These are phyloP conservation scores for Tuctoria greenei DNA, from an alignment of 176 grass and related monocot genomes.

Conservation along the genomic window DNA sequence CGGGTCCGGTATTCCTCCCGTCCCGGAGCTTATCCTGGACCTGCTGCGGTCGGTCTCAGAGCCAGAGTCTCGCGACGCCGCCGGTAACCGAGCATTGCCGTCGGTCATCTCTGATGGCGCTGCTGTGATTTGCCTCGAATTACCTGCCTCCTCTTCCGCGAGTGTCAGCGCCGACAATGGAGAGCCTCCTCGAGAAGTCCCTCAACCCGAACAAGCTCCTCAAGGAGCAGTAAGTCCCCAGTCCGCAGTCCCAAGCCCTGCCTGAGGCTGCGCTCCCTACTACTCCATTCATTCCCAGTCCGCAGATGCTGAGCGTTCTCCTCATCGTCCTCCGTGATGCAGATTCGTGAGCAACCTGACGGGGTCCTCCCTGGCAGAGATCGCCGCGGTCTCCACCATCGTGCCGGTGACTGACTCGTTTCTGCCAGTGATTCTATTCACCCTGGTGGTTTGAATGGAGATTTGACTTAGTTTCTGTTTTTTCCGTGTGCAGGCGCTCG, in stretches of 20 bases:
- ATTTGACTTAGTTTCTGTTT: conserved; percentile 7
- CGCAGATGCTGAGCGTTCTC: not conserved
- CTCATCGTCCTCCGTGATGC: conserved; percentile 4
- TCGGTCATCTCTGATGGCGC: not conserved
- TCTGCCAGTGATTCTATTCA: not conserved
- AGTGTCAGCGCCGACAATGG: conserved; percentile 20
- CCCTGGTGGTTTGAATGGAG: not conserved
- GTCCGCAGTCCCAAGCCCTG: conserved; percentile 6
- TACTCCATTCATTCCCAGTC: not conserved
- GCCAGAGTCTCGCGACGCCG: not conserved
- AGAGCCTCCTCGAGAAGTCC: conserved; percentile 42
- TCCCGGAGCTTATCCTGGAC: too few species aligned
- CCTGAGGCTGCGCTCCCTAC: not conserved
- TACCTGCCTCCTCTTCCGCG: not conserved
- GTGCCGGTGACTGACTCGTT: conserved; percentile 49
- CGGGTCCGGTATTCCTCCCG: too few species aligned
- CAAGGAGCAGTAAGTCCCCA: conserved; percentile 61
- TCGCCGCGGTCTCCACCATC: conserved; percentile 68
- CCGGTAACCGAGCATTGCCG: not conserved
- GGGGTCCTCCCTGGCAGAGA: conserved; percentile 69
- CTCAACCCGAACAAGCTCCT: conserved; percentile 62
- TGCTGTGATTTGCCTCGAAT: not conserved
- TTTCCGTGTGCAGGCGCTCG: conserved; percentile 53
- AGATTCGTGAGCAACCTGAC: conserved; percentile 80
- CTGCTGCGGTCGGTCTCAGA: too few species aligned